Percentiles rank a stretch among this genome's conserved stretches.
phyloP scores from a whole-genome alignment of 2,329 filamentous ascomycete species.

The Tolypocladium paradoxum region DNA sequence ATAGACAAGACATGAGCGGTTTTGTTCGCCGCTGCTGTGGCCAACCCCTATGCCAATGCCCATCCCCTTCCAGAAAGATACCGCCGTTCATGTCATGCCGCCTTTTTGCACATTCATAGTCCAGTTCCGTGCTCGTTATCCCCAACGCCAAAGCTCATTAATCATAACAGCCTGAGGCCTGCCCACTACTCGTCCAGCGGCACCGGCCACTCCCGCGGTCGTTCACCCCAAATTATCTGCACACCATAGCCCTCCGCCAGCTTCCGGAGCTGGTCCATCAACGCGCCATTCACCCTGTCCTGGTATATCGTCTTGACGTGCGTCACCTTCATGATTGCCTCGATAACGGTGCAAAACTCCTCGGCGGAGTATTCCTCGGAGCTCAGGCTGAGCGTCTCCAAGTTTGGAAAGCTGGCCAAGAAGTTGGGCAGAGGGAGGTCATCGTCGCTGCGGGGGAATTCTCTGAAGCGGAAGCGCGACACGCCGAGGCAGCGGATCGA shows the following conservation, averaged over 20 bases:
- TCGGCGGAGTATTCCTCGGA: conserved; percentile 17
- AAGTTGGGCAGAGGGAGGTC: conserved; percentile 22
- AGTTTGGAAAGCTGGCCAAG: conserved; percentile 23
- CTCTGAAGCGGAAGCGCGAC: conserved; percentile 22
- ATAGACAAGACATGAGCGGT: background rate
- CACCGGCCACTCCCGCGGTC: conserved; percentile 20
- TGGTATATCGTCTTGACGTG: conserved; percentile 23
- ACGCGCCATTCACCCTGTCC: conserved; percentile 15
- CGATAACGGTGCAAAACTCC: conserved; percentile 18
- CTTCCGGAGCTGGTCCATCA: conserved; percentile 18
- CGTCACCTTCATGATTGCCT: conserved; percentile 19
- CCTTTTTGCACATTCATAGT: background rate
- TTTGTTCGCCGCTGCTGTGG: background rate
- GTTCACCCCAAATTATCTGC: conserved; percentile 17
- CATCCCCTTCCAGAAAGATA: background rate
- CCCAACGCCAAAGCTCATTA: background rate
- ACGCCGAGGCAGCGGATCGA: conserved; percentile 23
- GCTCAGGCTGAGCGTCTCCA: conserved; percentile 24
- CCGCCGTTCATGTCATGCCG: background rate
- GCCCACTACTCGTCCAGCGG: conserved; percentile 1
- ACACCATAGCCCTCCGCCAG: conserved; percentile 14
- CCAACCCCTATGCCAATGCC: background rate
- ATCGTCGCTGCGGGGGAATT: conserved; percentile 14
- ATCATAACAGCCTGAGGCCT: background rate
- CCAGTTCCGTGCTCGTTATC: background rate